phyloP scores from a whole-genome alignment of 176 grass and related monocot species.

The Poa annua region DNA sequence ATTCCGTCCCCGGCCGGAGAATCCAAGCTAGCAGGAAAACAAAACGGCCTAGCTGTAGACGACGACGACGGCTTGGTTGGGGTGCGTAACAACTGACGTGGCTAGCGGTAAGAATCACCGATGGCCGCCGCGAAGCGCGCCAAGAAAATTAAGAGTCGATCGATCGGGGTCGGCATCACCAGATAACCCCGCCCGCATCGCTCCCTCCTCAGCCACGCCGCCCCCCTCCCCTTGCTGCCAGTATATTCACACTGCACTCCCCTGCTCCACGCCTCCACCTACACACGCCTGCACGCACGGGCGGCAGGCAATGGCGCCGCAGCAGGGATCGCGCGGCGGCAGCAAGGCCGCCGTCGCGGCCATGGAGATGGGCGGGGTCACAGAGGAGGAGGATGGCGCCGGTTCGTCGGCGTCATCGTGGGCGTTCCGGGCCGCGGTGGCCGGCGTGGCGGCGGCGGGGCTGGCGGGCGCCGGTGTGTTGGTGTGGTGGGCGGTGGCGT shows the following conservation, averaged over 20 bases:
- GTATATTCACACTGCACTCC: conserved; percentile 26
- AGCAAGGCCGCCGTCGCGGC: neutral
- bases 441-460: conserved; percentile 44
- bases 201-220: conserved; percentile 41
- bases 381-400: too few relatives aligned
- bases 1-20: too few relatives aligned
- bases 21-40: too few relatives aligned
- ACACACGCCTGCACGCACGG: too few relatives aligned
- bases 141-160: neutral
- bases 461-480: conserved; percentile 60
- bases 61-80: too few relatives aligned
- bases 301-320: conserved; percentile 40
- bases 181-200: conserved; percentile 67
- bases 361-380: conserved; percentile 23
- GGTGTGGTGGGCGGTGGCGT: conserved; percentile 79
- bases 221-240: neutral
- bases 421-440: conserved; percentile 17
- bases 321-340: neutral
- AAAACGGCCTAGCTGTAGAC: too few relatives aligned
- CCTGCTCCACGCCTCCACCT: neutral
- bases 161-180: conserved; percentile 39
- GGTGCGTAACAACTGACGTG: neutral
- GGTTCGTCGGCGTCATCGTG: neutral
- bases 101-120: neutral
- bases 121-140: neutral